Evolutionary conservation across 805 yeast genomes (phyloP).

Genomic region (Cyberlindnera nakhonratchasimensis): DNA sequence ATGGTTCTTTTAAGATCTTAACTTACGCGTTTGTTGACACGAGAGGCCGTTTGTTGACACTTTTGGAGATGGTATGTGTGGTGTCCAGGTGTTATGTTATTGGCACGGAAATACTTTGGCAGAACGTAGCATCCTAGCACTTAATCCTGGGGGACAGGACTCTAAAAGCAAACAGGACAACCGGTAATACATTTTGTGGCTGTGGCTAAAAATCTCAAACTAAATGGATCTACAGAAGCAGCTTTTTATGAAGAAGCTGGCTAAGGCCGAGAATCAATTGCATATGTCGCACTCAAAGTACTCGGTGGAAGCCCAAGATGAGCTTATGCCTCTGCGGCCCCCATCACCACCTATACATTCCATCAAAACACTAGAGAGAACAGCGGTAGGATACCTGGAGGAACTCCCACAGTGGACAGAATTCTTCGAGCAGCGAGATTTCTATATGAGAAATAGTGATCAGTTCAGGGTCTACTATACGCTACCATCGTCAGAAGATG

Average conservation of each 20-base stretch:
- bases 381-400: not conserved
- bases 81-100: conserved; percentile 3
- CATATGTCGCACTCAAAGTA: conserved; percentile 2
- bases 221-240: conserved; percentile 14
- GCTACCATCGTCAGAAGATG: conserved; percentile 40
- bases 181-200: too few relatives aligned
- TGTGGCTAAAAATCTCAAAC: not conserved
- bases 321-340: conserved; percentile 13
- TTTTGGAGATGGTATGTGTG: too few relatives aligned
- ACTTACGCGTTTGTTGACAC: conserved; percentile 2
- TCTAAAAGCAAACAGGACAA: not conserved
- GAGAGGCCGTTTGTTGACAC: conserved; percentile 6
- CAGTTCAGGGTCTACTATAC: conserved; percentile 54
- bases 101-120: not conserved
- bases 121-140: not conserved
- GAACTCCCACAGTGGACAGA: conserved; percentile 29
- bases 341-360: conserved; percentile 14
- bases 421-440: conserved; percentile 32
- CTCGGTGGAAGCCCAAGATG: conserved; percentile 11
- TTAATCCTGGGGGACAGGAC: not conserved
- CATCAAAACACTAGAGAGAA: not conserved
- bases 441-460: conserved; percentile 20
- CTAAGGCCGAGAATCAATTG: conserved; percentile 3
- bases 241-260: conserved; percentile 16
- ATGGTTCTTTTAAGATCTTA: not conserved